phyloP scores from a whole-genome alignment of 75 land plant species.

The Chamaecyparis obtusa region DNA sequence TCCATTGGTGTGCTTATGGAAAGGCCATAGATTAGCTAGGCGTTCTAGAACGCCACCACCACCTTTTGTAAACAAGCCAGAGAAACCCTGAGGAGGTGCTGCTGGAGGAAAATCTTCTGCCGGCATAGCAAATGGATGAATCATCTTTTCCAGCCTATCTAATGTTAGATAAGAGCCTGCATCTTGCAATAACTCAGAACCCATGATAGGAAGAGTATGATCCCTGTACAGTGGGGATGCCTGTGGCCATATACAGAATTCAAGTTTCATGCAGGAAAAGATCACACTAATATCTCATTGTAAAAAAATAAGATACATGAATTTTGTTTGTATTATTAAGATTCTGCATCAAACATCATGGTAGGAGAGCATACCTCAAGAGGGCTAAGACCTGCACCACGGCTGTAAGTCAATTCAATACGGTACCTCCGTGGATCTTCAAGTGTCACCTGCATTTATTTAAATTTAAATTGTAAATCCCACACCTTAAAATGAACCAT shows the following conservation, averaged over 20 bases:
- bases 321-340: neutral
- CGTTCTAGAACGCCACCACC: constrained; percentile 86
- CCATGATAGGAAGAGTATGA: constrained; percentile 89
- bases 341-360: constrained; percentile 1
- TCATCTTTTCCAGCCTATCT: constrained; percentile 83
- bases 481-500: neutral
- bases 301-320: neutral
- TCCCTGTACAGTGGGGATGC: constrained; percentile 72
- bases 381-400: constrained; percentile 94
- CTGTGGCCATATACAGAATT: constrained; percentile 14
- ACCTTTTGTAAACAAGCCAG: constrained; percentile 84
- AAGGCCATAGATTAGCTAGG: constrained; percentile 89
- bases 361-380: constrained; percentile 58
- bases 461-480: neutral
- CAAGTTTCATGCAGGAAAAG: neutral
- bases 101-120: constrained; percentile 99
- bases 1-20: constrained; percentile 54
- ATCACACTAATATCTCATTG: neutral
- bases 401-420: constrained; percentile 91
- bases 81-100: constrained; percentile 69
- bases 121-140: constrained; percentile 97
- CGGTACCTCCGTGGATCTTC: constrained; percentile 88
- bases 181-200: constrained; percentile 91
- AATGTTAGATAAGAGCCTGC: constrained; percentile 75
- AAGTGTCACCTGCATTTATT: constrained; percentile 61